Evolutionary conservation across 2,329 filamentous ascomycete genomes (phyloP), one percentile per base, ranked within the genome.

Genomic region (Hymenoscyphus scutula): DNA sequence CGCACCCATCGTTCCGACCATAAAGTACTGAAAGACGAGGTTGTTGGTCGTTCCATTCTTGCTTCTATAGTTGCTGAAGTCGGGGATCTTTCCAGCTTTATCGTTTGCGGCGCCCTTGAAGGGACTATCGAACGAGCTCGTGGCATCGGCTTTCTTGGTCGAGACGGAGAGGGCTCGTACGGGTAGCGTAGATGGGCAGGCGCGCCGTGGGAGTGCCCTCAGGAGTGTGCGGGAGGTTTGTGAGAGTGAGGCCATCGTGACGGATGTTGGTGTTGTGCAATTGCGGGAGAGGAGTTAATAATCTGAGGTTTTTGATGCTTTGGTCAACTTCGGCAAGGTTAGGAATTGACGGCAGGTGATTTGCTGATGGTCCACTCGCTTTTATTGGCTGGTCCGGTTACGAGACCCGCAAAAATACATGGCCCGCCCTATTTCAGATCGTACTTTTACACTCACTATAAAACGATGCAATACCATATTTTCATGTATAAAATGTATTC

Each of bases 11-110:
- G 91, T 89, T 74, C 95, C 95, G 70, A 97, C 95, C 91, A 98
- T 97, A 81, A 99, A 98, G 86, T 99, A 99, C 74, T 89, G 88
- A 79, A 97, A 95, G 71, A 96, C 82, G 82, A 93, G 89, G 81
- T 96, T 97, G 74, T 83, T 82, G 70, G 81, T 84, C 77, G 89
- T 82, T 71, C 80, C 80, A 69, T 81, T 81, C 76, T 86, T 88
- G 79, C 85, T 89, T 80, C 88, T 82, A 83, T 99, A 99, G 77
- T 92, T 89, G 77, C 86, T 86, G 80, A 96, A 98, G 81, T 90
- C 88, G 71, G 95, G 95, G 75, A 98, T 89, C 78, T 90, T 87
- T 77, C 83, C 87, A 71, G 77, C 80, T 76, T 81, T 70, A 74
- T 81, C 76, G 76, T 58, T 62, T 48, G 65, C 71, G 57, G 64